These are phyloP conservation scores for Bidens hawaiensis DNA, from an alignment of 140 eudicot species.

Conservation along the genomic window DNA sequence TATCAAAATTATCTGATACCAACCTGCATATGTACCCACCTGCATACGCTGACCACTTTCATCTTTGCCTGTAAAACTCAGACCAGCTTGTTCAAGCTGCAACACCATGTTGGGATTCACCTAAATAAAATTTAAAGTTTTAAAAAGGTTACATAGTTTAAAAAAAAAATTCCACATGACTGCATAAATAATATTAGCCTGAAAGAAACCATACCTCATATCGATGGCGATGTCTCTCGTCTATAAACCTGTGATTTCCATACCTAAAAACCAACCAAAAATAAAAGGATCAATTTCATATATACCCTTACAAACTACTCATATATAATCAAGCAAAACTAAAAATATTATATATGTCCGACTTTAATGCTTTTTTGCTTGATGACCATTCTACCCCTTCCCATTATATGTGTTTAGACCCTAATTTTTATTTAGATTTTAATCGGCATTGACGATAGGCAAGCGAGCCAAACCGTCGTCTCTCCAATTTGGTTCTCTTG, in stretches of 20 bases:
- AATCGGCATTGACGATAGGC: too few species aligned
- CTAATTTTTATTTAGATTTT: too few species aligned
- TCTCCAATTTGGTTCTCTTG: too few species aligned
- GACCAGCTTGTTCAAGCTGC: constrained; percentile 81
- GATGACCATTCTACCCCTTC: too few species aligned
- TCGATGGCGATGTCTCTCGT: constrained; percentile 99
- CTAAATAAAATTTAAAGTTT: constrained; percentile 23
- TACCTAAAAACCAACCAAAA: constrained; percentile 44
- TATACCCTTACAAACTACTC: too few species aligned
- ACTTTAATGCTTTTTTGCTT: too few species aligned
- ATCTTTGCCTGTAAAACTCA: constrained; percentile 85
- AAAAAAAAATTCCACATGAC: neutral
- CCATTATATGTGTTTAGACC: too few species aligned
- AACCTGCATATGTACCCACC: constrained; percentile 51
- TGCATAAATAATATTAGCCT: neutral
- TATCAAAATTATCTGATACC: too few species aligned
- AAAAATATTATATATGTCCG: too few species aligned
- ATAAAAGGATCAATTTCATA: too few species aligned
- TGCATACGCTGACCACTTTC: constrained; percentile 95
- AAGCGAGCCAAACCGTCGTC: too few species aligned
- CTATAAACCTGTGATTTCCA: constrained; percentile 65
- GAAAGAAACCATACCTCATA: constrained; percentile 62
- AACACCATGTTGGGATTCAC: constrained; percentile 85
- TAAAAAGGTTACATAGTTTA: neutral
- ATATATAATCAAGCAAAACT: too few species aligned